Conservation (phyloP, 1,284 basidiomycete genomes). For the Ceratobasidium sp. region DNA sequence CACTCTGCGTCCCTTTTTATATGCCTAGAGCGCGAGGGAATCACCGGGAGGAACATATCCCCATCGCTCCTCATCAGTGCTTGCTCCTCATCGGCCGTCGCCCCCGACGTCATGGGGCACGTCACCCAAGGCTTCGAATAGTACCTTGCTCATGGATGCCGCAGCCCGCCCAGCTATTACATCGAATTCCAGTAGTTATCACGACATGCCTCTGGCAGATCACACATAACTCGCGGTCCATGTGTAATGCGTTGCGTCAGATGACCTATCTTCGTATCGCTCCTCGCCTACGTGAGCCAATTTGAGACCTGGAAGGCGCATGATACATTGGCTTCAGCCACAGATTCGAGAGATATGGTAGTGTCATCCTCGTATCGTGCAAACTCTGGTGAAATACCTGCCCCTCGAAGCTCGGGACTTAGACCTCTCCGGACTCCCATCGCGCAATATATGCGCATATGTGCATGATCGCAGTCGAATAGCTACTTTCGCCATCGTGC, state of each 20-base stretch:
- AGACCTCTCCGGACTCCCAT: conserved; percentile 5
- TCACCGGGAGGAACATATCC: conserved; percentile 15
- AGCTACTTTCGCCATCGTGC: too few species aligned
- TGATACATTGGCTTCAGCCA: conserved; percentile 2
- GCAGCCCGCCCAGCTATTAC: not conserved
- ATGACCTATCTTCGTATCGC: conserved; percentile 9
- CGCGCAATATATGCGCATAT: not conserved
- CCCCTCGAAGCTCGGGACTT: not conserved
- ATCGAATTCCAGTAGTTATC: conserved; percentile 2
- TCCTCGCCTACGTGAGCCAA: not conserved
- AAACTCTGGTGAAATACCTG: conserved; percentile 42
- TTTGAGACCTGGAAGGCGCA: conserved; percentile 7
- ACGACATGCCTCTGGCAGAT: not conserved
- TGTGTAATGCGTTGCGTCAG: not conserved
- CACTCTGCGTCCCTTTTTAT: conserved; percentile 20
- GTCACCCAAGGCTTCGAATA: conserved; percentile 10
- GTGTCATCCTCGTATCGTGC: not conserved
- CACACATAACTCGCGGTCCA: not conserved
- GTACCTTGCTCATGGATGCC: not conserved
- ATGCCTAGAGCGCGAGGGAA: not conserved
- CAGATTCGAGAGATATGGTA: not conserved
- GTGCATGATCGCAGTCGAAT: conserved; percentile 4
- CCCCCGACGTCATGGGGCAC: conserved; percentile 27
- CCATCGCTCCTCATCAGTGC: conserved; percentile 34
- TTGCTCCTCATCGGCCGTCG: conserved; percentile 35